Evolutionary conservation across 2,329 filamentous ascomycete species (phyloP).

Genomic region (Fusarium burgessii): DNA sequence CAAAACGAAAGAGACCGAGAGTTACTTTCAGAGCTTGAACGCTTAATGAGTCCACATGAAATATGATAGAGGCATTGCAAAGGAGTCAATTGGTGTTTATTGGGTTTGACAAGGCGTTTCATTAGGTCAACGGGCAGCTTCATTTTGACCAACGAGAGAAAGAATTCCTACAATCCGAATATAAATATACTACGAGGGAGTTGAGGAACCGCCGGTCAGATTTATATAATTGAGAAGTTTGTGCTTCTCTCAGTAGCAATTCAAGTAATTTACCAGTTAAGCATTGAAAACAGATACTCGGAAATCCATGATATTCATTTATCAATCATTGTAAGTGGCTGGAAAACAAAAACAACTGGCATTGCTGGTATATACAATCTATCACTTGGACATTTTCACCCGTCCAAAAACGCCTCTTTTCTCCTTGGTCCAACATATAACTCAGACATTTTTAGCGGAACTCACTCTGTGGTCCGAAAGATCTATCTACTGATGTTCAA

Average conservation of each 20-base stretch:
- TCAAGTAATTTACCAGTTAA: background rate
- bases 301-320: background rate
- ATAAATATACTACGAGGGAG: background rate
- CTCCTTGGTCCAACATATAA: slow-evolving; percentile 23
- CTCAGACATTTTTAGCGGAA: slow-evolving; percentile 20
- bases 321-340: background rate
- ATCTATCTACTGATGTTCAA: background rate
- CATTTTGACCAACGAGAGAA: background rate
- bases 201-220: background rate
- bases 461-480: background rate
- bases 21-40: slow-evolving; percentile 29
- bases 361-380: slow-evolving; percentile 45
- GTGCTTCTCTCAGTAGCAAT: background rate
- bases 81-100: background rate
- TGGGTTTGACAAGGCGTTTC: background rate
- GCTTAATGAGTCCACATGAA: background rate
- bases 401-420: slow-evolving; percentile 44
- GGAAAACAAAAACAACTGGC: slow-evolving; percentile 38
- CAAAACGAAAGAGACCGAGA: slow-evolving; percentile 40
- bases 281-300: background rate
- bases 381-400: slow-evolving; percentile 45
- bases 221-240: background rate
- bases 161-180: background rate
- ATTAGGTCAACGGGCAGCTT: background rate
- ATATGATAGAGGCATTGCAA: background rate